These are phyloP conservation scores for Sanghuangporus sanghuang DNA, from an alignment of 1,284 basidiomycete species.

Conservation along the genomic window DNA sequence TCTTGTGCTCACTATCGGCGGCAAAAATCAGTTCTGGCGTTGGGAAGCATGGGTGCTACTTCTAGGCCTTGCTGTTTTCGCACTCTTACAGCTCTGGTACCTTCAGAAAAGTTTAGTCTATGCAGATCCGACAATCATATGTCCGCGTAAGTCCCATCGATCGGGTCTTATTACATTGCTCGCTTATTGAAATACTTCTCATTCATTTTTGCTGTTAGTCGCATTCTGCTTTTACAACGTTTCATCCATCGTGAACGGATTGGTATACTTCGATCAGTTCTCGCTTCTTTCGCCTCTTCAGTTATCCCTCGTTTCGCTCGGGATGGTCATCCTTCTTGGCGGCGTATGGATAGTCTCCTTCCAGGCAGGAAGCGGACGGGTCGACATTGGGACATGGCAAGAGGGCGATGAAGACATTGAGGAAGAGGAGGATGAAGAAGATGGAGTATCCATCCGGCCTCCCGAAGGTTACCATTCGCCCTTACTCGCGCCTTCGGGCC, in stretches of 20 bases:
- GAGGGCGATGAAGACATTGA: constrained; percentile 36
- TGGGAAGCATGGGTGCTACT: constrained; percentile 84
- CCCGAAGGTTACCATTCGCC: constrained; percentile 18
- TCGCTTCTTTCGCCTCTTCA: constrained; percentile 65
- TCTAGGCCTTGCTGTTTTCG: constrained; percentile 63
- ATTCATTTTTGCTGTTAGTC: constrained; percentile 37
- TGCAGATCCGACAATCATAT: constrained; percentile 85
- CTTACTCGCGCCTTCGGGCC: constrained; percentile 32
- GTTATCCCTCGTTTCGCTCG: constrained; percentile 71
- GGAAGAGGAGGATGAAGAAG: constrained; percentile 23
- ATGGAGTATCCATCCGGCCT: constrained; percentile 5
- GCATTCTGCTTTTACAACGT: constrained; percentile 97
- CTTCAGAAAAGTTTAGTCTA: constrained; percentile 85
- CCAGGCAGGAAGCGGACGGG: constrained; percentile 48
- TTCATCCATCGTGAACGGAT: constrained; percentile 82
- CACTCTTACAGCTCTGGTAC: constrained; percentile 84
- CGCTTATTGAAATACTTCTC: constrained; percentile 3
- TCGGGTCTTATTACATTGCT: background rate
- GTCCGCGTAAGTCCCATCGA: constrained; percentile 61
- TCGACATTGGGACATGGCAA: constrained; percentile 50
- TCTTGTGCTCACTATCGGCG: constrained; percentile 73
- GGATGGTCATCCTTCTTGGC: constrained; percentile 75
- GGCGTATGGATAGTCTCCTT: constrained; percentile 90
- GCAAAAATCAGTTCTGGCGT: constrained; percentile 83
- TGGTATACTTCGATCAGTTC: constrained; percentile 92